These are phyloP conservation scores for Prunus salicina DNA, from an alignment of 306 rosid species.

Conservation along the genomic window DNA sequence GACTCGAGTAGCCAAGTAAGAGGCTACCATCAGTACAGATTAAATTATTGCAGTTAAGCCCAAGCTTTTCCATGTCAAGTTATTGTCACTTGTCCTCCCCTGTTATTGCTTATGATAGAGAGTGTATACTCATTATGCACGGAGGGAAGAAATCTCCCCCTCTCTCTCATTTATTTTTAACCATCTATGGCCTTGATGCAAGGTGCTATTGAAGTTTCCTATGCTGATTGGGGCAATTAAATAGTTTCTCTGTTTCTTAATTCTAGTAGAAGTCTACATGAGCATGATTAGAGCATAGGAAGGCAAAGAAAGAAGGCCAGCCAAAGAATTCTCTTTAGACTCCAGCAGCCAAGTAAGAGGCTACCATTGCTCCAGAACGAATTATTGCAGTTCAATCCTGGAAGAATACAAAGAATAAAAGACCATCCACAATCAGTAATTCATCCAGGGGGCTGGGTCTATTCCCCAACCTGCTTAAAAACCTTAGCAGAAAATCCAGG, in stretches of 20 bases:
- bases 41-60: no score
- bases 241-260: not conserved
- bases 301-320: not conserved
- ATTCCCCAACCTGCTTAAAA: not conserved
- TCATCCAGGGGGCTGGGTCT: not conserved
- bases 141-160: not conserved
- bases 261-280: not conserved
- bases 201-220: constrained; percentile 1
- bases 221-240: not conserved
- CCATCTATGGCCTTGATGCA: not conserved
- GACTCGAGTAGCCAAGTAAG: no score
- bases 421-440: not conserved
- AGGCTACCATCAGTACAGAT: no score
- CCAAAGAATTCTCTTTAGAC: not conserved
- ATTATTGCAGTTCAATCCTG: not conserved
- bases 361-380: not conserved
- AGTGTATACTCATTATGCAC: not conserved
- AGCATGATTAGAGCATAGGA: not conserved
- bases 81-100: not conserved
- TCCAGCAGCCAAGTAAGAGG: not conserved
- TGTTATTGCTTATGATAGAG: not conserved
- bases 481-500: constrained; percentile 1
- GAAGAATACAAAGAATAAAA: not conserved
- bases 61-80: not conserved
- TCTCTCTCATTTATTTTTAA: not conserved